Percentiles rank a stretch among this genome's conserved stretches.
These are phyloP conservation scores for Corymbia maculata DNA, from an alignment of 345 rosid species.

Conservation along the genomic window DNA sequence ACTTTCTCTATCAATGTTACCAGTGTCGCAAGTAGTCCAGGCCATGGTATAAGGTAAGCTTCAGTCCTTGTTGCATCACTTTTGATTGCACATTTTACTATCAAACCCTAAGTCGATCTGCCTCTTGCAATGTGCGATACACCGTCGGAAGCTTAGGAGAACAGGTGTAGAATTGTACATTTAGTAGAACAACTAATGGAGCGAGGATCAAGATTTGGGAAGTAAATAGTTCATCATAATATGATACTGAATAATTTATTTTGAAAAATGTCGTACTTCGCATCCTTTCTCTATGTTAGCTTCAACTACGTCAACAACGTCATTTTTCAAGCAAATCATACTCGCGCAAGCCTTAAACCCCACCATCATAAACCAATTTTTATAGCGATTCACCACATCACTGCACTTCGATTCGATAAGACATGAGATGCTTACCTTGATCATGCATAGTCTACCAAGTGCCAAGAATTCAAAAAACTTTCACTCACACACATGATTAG, in stretches of 20 bases:
- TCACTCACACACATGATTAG: background rate
- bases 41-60: no score
- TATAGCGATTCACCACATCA: background rate
- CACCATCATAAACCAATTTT: conserved; percentile 6
- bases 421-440: background rate
- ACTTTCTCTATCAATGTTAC: conserved; percentile 13
- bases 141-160: conserved; percentile 12
- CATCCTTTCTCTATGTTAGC: background rate
- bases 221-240: background rate
- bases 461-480: background rate
- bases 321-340: no score
- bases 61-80: no score
- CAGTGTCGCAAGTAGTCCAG: no score
- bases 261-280: background rate
- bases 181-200: background rate
- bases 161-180: background rate
- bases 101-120: background rate
- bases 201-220: conserved; percentile 23
- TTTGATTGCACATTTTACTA: no score
- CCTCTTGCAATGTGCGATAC: background rate
- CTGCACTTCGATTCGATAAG: background rate
- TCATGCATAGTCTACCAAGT: background rate
- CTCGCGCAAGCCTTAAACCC: conserved; percentile 1
- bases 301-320: conserved; percentile 4
- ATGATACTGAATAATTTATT: background rate